Base-by-base conservation (phyloP, 2,329 filamentous ascomycete genomes). In the Chaetomiaceae sp. region DNA sequence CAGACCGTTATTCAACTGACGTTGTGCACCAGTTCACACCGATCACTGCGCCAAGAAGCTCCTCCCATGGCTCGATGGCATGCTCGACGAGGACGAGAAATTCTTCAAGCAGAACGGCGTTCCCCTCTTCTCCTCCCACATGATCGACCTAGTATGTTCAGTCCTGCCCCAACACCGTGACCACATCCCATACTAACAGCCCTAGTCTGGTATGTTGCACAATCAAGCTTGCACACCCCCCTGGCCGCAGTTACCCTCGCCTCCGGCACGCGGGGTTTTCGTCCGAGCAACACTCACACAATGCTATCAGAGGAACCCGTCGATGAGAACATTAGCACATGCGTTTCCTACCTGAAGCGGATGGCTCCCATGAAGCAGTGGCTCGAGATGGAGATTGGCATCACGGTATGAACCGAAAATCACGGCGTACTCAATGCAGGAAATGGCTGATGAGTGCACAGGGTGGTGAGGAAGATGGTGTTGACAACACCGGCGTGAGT, bases 21-120 rank as follows among this genome's bases (percentile, higher is more conserved):
- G n/a, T 5, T 27, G 14, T 25, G 21, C 32, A n/a, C 25, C 36
- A 55, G 51, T 97, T 56, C 91, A 96, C 84, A 95, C 92, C 70
- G 94, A 99, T 73, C 94, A 97, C 81, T 96, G 92, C 76, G 92
- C 94, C 71, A 97, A 97, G 88, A 97, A 97, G 86, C 89, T 97
- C 55, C 85, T 97, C 53, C 94, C 94, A 58, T 97, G 92, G 92
- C 79, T 97, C 71, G 91, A 96, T 69, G 91, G 91, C 71, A 91
- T 96, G 85, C 75, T 97, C 65, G 90, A 94, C 60, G 92, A 86
- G 65, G 94, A 97, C 68, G 94, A 97, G 84, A 80, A 78, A 56
- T 92, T 91, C 80, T 96, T 95, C 87, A 95, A 96, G 86, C 73
- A 83, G 71, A 84, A 92, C 71, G 88, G 88, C 75, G 87, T 91